Evolutionary conservation across 345 rosid species (phyloP).

Genomic region (Eucalyptus paniculata): DNA sequence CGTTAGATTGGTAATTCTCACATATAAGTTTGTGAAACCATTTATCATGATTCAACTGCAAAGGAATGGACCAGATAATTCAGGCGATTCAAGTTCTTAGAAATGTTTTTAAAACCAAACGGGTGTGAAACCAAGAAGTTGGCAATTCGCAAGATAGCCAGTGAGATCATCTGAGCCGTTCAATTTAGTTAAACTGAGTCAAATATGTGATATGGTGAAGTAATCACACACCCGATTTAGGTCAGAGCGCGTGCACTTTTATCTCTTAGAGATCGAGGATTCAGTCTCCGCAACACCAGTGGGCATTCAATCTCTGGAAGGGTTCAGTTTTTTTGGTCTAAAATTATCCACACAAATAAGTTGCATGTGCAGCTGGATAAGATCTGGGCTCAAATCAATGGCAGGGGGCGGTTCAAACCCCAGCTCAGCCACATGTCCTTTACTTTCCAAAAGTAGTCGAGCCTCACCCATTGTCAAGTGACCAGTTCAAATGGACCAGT

Average conservation of each 20-base stretch:
- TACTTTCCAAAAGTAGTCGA: not conserved
- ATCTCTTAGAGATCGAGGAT: not conserved
- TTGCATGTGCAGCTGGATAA: no score
- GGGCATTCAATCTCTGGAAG: not conserved
- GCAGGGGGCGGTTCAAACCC: not conserved
- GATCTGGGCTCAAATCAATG: not conserved
- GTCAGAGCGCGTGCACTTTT: not conserved
- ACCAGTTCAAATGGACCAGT: not conserved
- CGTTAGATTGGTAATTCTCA: no score
- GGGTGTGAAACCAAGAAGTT: not conserved
- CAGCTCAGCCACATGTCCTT: not conserved
- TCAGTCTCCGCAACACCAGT: not conserved
- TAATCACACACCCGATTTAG: not conserved
- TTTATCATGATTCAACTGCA: not conserved
- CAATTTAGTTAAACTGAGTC: not conserved
- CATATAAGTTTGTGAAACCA: not conserved
- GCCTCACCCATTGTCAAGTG: not conserved
- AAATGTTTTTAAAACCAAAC: not conserved
- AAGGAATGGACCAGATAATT: not conserved
- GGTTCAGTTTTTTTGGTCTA: not conserved
- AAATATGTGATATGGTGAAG: not conserved
- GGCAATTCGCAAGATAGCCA: not conserved
- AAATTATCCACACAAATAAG: not conserved
- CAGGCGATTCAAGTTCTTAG: not conserved
- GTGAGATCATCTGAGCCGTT: not conserved